Evolutionary conservation across 225 moss, liverwort and hornwort genomes (phyloP).

Genomic region (Physcomitrium patens): DNA sequence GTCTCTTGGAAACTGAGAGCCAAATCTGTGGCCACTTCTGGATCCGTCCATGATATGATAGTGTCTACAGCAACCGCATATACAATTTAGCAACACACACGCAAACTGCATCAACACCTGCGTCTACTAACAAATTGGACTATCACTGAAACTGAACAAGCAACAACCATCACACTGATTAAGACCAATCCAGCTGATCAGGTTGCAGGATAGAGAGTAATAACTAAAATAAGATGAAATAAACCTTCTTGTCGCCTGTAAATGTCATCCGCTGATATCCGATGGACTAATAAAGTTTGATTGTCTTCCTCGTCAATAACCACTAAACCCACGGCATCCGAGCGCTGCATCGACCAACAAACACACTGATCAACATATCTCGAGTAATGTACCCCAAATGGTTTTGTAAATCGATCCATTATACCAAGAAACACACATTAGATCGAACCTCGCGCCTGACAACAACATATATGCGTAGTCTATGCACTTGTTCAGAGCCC

Average conservation of each 20-base stretch:
- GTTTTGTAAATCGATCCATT: constrained; percentile 12
- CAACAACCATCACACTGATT: constrained; percentile 21
- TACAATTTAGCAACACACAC: constrained; percentile 28
- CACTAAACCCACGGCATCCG: constrained; percentile 98
- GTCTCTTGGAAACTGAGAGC: constrained; percentile 99
- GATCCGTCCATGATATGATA: constrained; percentile 99
- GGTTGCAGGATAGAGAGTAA: constrained; percentile 18
- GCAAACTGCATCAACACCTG: constrained; percentile 16
- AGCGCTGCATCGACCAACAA: constrained; percentile 74
- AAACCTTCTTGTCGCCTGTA: constrained; percentile 99
- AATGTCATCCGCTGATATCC: constrained; percentile 97
- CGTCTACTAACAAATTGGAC: constrained; percentile 8
- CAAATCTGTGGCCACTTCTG: constrained; percentile 98
- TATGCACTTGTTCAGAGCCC: not conserved
- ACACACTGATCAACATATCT: constrained; percentile 20
- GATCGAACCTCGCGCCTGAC: constrained; percentile 16
- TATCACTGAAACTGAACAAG: not conserved
- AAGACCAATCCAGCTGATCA: constrained; percentile 17
- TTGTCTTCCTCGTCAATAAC: constrained; percentile 99
- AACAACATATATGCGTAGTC: not conserved
- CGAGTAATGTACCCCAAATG: constrained; percentile 9
- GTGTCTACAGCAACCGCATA: constrained; percentile 67
- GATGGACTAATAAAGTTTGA: constrained; percentile 91
- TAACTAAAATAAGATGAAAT: not conserved
- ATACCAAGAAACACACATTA: constrained; percentile 22